Percentiles rank a stretch among this genome's conserved stretches.
Conservation (phyloP, 305 asterid species). For the Galium porrigens region DNA sequence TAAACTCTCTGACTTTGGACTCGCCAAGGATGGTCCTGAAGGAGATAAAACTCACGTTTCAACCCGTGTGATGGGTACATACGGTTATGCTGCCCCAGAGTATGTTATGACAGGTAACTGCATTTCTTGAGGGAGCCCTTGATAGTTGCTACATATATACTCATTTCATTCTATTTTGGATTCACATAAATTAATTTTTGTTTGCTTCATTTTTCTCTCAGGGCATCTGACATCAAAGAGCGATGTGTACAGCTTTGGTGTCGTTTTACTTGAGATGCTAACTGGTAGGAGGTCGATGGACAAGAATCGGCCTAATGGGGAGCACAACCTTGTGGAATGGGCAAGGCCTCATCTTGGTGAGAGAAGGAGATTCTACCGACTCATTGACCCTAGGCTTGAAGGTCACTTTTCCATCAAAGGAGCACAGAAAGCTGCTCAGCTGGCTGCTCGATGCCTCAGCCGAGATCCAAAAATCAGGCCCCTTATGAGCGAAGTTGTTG, state of each 20-base stretch:
- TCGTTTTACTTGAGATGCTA: constrained; percentile 82
- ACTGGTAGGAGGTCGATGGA: constrained; percentile 97
- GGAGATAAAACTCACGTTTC: constrained; percentile 93
- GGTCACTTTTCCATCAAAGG: constrained; percentile 85
- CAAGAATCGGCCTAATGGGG: constrained; percentile 81
- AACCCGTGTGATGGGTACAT: constrained; percentile 96
- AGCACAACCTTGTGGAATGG: constrained; percentile 94
- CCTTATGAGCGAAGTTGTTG: constrained; percentile 79
- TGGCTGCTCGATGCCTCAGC: constrained; percentile 80
- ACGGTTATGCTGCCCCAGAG: constrained; percentile 96
- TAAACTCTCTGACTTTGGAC: constrained; percentile 94
- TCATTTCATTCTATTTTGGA: background rate
- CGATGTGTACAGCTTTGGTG: constrained; percentile 93
- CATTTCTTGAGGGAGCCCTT: background rate
- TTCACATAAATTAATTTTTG: background rate
- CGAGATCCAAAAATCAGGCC: constrained; percentile 77
- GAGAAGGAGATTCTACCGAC: constrained; percentile 57
- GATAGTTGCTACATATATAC: background rate
- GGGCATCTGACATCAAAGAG: constrained; percentile 96
- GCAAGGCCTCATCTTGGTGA: constrained; percentile 78
- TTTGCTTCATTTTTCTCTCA: constrained; percentile 17
- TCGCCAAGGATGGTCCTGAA: constrained; percentile 95
- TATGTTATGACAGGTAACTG: constrained; percentile 85
- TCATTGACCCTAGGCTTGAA: constrained; percentile 85
- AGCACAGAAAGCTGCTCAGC: constrained; percentile 86